Base-by-base conservation (phyloP, 139 green algal species). In the Chara braunii region DNA sequence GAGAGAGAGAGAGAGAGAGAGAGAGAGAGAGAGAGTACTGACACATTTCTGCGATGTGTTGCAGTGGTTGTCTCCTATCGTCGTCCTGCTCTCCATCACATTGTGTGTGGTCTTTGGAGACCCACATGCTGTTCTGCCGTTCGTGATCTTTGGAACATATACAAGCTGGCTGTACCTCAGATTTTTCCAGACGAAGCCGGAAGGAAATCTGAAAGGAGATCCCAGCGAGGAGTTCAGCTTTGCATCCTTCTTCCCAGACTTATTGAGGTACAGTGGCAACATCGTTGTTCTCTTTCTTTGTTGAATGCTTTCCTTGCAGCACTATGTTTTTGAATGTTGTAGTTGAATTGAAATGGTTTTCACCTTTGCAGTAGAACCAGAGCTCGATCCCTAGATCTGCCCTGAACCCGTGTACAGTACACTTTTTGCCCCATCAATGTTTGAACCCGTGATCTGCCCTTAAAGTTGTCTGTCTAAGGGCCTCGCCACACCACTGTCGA, bases 141-240 rank as follows among this genome's bases (percentile, higher is more conserved):
- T 95, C 62, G 64, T 89, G 1, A 6, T 88, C 0, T 78, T 85
- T 35, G 90, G 87, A 26, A 81, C 79, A 0, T 95, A 92, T 73
- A 51, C 45, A 1, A 55, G 77, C 9, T 97, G 90, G 90, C 22
- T 94, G 14, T 96, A 97, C 74, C 81, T 96, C 8, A 83, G 90
- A 11, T 96, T 90, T 78, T 87, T 90, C 60, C 89, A 95, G 59
- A 65, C 52, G 14, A 83, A 90, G 62, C 65, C 84, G 4, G 83
- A 87, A 36, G 70, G 61, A 31, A 43, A 35, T 50, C 45, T 89
- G 42, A 58, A 78, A 31, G 88, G 88, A 6, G 89, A 95, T 51
- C 76, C 81, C 0, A 87, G 67, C 14, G 78, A 91, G 3, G 84
- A 95, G 12, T 96, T 96, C 74, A 82, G 78, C 26, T 90, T 95